These are phyloP conservation scores for Phytophthora hibernalis DNA, from an alignment of 352 stramenopile genomes.

Conservation along the genomic window DNA sequence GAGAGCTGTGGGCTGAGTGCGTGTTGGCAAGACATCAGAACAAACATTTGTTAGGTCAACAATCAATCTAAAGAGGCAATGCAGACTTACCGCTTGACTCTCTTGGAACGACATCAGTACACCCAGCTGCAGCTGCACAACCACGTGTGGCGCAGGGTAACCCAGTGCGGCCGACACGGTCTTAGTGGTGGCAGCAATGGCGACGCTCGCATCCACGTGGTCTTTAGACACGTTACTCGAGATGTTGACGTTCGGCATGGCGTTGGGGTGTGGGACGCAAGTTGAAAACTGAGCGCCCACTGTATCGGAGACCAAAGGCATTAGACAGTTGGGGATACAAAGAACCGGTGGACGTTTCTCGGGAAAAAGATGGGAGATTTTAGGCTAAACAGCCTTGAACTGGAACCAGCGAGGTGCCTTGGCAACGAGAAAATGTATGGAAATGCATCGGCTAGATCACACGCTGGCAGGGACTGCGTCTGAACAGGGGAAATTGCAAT, in stretches of 20 bases:
- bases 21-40: neutral
- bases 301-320: too few relatives aligned
- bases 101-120: slow-evolving; percentile 37
- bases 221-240: slow-evolving; percentile 33
- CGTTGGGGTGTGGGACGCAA: neutral
- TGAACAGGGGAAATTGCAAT: too few relatives aligned
- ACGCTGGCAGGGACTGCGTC: too few relatives aligned
- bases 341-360: too few relatives aligned
- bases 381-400: too few relatives aligned
- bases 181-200: slow-evolving; percentile 30
- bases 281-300: too few relatives aligned
- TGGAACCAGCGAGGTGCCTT: too few relatives aligned
- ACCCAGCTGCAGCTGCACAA: slow-evolving; percentile 36
- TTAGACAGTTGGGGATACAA: too few relatives aligned
- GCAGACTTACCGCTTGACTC: slow-evolving; percentile 26
- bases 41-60: neutral
- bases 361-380: too few relatives aligned
- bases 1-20: slow-evolving; percentile 12
- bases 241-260: slow-evolving; percentile 39
- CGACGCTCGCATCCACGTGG: slow-evolving; percentile 21
- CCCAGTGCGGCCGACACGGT: slow-evolving; percentile 26
- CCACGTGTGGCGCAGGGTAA: slow-evolving; percentile 16
- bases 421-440: too few relatives aligned
- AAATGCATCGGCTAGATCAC: too few relatives aligned
- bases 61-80: neutral